Base-by-base conservation (phyloP, 78 protist genomes). In the Dictyostelium intermedium region DNA sequence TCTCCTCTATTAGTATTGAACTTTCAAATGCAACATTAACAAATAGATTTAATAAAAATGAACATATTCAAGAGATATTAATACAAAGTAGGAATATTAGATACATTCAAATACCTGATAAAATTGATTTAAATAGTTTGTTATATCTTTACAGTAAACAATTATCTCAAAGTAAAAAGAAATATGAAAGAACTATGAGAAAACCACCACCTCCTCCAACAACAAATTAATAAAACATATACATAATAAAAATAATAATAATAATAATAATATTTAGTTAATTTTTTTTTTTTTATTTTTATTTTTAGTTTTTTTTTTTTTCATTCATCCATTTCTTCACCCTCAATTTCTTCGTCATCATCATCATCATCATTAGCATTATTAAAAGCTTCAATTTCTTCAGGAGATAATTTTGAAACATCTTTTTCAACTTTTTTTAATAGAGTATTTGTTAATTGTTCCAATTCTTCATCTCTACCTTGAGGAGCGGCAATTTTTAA, bases 21-120 rank as follows among this genome's bases (percentile, higher is more conserved):
- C 39, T 82, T 30, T 56, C 74, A 35, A 23, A 82, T 82, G 86
- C 74, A 45, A 82, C 32, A 20, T 35, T 60, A 82, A 82, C 70
- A 32, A 82, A 82, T 60, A 82, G 35, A 35, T 82, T 35, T 34
- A 20, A 27, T 50, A 34, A n/a, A 82, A 82, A 23, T 10, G 4
- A 82, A 35, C 13, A 82, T 56, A 6, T 56, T 56, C 53, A 82
- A 82, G 37, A 56, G 41, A 30, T 82, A 9, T 82, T 56, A 34
- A 63, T 82, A 2, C 86, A 82, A 43, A 82, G 86, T 34, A 82
- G 74, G 23, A 82, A 82, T 60, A 82, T 82, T 25, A 82, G 86
- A 8, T 82, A 27, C 30, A 82, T 82, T 35, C 86, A 82, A 25
- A 82, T 82, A 25, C 86, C 86, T 5, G 86, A 82, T 82, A 82